phyloP scores from a whole-genome alignment of 306 rosid genomes.

The Vicia sativa region DNA sequence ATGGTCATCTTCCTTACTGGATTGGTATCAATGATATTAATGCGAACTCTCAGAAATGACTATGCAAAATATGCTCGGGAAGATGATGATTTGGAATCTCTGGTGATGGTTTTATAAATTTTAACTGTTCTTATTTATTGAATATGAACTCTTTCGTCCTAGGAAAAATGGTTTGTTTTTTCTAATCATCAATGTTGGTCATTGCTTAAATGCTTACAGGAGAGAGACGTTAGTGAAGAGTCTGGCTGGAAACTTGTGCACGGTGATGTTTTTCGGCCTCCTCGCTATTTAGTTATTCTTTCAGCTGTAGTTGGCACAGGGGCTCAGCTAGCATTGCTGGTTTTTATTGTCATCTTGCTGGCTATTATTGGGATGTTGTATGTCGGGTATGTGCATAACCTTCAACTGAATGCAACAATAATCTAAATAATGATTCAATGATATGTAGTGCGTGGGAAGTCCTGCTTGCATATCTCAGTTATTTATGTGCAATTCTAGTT shows the following conservation, averaged over 20 bases:
- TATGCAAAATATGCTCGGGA: conserved; percentile 99
- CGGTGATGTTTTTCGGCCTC: conserved; percentile 97
- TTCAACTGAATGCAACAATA: not conserved
- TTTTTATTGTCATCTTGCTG: conserved; percentile 88
- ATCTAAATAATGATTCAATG: too few species aligned
- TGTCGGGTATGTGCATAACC: conserved; percentile 57
- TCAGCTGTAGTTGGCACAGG: conserved; percentile 99
- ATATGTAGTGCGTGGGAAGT: too few species aligned
- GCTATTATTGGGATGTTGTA: conserved; percentile 98
- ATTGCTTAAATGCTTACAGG: conserved; percentile 51
- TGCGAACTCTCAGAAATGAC: conserved; percentile 99
- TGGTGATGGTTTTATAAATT: conserved; percentile 59
- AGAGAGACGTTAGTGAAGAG: conserved; percentile 97
- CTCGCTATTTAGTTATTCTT: conserved; percentile 74
- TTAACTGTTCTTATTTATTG: conserved; percentile 18
- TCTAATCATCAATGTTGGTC: conserved; percentile 36
- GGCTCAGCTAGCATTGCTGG: conserved; percentile 92
- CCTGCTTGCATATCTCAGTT: conserved; percentile 19
- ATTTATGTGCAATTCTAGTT: not conserved
- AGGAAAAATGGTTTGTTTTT: conserved; percentile 14
- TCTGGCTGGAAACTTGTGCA: conserved; percentile 99
- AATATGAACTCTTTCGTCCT: conserved; percentile 16
- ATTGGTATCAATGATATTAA: conserved; percentile 96
- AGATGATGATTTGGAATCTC: conserved; percentile 94
- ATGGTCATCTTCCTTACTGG: conserved; percentile 99